Base-by-base conservation (phyloP, 768 basidiomycete genomes). In the Termitomyces sp. region DNA sequence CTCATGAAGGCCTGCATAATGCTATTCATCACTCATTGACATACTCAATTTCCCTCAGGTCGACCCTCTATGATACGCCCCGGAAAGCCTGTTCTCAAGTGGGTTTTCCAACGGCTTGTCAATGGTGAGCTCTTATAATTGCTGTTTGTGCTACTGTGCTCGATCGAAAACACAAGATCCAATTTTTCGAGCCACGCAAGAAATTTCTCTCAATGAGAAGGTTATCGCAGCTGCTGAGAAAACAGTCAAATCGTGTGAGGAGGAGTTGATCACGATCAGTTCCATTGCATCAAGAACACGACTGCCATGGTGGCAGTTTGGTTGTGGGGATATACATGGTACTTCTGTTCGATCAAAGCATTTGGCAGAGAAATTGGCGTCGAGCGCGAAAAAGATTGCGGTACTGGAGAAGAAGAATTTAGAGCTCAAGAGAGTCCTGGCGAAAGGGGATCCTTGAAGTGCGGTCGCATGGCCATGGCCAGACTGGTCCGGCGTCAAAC, bases 81-180 rank as follows among this genome's bases (percentile, higher is more conserved):
- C 1, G 97, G 97, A 34, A 95, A 90, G 73, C 97, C 97, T 0
- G 86, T 98, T 0, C 90, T 91, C 69, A 83, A 83, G 74, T 89
- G 85, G 68, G 93, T 92, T 5, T 99, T 97, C 71, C 82, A 92
- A 66, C 81, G 85, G 46, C 81, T 98, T 2, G 89, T 90, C 0
- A 78, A 87, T 50, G 95, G 94, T 91, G 66, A 48, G 80, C 67
- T 47, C 17, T 25, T 48, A 68, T 60, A 48, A 43, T 14, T 47
- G 20, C 17, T 29, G 25, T 49, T 29, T 7, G 45, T 36, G 32
- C 47, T 34, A 15, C 50, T n/a, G 46, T 36, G 61, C 56, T 53
- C 50, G 45, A 56, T 14, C n/a, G 60, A 52, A 25, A 12, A 38
- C 37, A 62, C 31, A 58, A 91, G 95, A 96, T 66, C 74, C 83